Evolutionary conservation across 371 early-diverging fungal genomes (phyloP), one percentile per base, ranked within the genome.

Genomic region (Syncephalastrum sp.): DNA sequence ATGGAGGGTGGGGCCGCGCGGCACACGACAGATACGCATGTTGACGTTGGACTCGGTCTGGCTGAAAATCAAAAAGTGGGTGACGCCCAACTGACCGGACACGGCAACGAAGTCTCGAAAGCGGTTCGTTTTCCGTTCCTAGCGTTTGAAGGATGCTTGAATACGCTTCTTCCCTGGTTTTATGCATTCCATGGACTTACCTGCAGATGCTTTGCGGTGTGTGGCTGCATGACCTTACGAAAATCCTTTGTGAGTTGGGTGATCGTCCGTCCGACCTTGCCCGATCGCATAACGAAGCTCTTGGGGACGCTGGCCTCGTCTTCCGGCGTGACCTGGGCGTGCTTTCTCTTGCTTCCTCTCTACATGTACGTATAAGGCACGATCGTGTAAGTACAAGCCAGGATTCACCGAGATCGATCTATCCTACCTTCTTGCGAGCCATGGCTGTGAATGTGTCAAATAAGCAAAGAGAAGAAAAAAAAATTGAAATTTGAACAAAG

Each of bases 1-100:
- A n/a, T 85, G 84, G 24, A 97, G 77, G 1, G 98, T 97, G 3
- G 99, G 99, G 1, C 99, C 99, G 48, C 93, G 89, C 3, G 98
- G 97, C 4, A 90, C 72, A 57, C 94, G 82, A 17, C 85, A 86
- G 45, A 97, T 89, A 33, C 96, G 84, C 61, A 98, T 76, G 70
- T 94, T 95, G 29, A 90, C 82, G 24, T 87, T 89, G 45, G 82
- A 74, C 42, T 91, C 90, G 10, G 94, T 92, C 57, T 88, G 86
- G 47, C 95, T 91, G 50, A 97, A 91, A 55, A 97, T 79, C 66
- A 96, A 57, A 52, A 95, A 80, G 60, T 98, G 97, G 3, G 94
- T 84, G 5, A 97, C 92, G 43, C 88, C 86, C 38, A 95, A 77
- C 56, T 87, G 94, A 29, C 90, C 89, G 42, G 97, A 91, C 14